phyloP scores from a whole-genome alignment of 305 asterid species.

The Fraxinus platypoda region DNA sequence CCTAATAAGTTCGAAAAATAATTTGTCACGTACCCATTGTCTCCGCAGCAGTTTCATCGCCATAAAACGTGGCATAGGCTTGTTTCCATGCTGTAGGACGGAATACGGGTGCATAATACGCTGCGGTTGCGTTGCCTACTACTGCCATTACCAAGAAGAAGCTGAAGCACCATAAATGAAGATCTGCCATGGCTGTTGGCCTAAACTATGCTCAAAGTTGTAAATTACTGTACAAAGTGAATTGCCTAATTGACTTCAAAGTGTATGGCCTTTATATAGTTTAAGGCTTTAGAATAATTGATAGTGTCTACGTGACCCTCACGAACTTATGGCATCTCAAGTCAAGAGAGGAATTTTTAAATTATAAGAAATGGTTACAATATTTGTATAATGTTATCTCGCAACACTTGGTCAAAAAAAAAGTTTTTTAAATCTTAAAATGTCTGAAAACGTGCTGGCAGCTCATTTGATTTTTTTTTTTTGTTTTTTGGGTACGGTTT shows the following conservation, averaged over 20 bases:
- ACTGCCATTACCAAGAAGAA: conserved; percentile 22
- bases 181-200: conserved; percentile 37
- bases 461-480: not conserved
- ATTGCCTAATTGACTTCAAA: conserved; percentile 26
- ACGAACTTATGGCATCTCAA: conserved; percentile 36
- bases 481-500: not conserved
- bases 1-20: not conserved
- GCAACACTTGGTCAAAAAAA: conserved; percentile 10
- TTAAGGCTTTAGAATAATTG: not conserved
- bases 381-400: not conserved
- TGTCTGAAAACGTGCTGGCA: conserved; percentile 30
- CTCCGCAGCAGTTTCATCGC: conserved; percentile 36
- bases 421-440: not conserved
- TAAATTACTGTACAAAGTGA: not conserved
- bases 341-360: conserved; percentile 6
- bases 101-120: conserved; percentile 21
- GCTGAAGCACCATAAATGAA: conserved; percentile 22
- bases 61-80: conserved; percentile 47
- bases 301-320: conserved; percentile 45
- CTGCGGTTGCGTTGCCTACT: conserved; percentile 17
- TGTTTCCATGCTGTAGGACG: conserved; percentile 30
- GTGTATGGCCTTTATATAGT: conserved; percentile 31
- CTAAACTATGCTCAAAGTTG: not conserved
- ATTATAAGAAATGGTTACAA: not conserved
- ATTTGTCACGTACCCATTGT: conserved; percentile 26